A percentile compares a stretch with the other conserved stretches of the same genome.
Conservation (phyloP, 148 eudicot species). For the Fagopyrum tataricum region DNA sequence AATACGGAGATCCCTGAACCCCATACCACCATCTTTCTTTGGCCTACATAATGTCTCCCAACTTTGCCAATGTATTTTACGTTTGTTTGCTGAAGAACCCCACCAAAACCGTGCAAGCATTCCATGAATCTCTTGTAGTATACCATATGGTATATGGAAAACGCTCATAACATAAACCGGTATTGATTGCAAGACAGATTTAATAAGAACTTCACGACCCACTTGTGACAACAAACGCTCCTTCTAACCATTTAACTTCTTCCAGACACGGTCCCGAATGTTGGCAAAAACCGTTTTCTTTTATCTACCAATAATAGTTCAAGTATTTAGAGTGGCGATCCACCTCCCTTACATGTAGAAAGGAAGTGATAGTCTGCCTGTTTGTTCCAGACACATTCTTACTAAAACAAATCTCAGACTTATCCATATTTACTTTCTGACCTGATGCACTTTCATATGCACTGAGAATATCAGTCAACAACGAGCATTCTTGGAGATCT, state of each 20-base stretch:
- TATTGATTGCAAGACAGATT: not conserved
- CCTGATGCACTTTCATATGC: not conserved
- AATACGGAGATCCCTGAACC: too few relatives aligned
- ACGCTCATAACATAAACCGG: slow-evolving; percentile 2
- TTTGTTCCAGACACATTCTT: not conserved
- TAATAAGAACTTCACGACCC: not conserved
- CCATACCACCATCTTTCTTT: too few relatives aligned
- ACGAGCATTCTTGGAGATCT: not conserved
- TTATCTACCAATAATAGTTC: not conserved
- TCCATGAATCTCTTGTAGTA: too few relatives aligned
- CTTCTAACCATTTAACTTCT: slow-evolving; percentile 13
- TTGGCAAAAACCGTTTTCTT: not conserved
- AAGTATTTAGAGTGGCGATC: not conserved
- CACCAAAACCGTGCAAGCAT: too few relatives aligned
- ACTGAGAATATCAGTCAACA: not conserved
- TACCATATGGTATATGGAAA: too few relatives aligned
- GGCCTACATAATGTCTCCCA: too few relatives aligned
- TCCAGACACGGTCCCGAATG: not conserved
- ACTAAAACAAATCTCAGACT: not conserved
- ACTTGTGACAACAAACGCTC: not conserved
- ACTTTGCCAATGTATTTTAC: too few relatives aligned
- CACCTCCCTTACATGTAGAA: not conserved
- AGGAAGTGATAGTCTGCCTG: too few relatives aligned
- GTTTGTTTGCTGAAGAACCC: too few relatives aligned
- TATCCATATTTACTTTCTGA: not conserved